Base-by-base conservation (phyloP, 768 basidiomycete genomes). In the Pleurotus ostreatus region DNA sequence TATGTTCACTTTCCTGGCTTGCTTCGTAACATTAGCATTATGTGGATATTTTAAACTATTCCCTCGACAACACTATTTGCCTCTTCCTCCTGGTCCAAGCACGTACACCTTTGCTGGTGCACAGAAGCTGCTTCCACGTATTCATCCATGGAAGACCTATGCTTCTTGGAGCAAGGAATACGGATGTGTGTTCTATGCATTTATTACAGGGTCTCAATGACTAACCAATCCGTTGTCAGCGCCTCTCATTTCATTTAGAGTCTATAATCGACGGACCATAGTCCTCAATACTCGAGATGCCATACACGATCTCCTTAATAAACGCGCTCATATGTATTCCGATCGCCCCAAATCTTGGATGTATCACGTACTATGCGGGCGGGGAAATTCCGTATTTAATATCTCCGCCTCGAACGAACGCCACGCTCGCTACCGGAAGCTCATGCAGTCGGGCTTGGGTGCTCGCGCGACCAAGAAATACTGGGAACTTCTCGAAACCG, bases 261-360 rank as follows among this genome's bases (percentile, higher is more conserved):
- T 75, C 22, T 71, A 78, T 58, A 81, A 78, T 57, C 69, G 66
- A n/a, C 68, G 67, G 18, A 68, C 78, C 22, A 62, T 85, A 47
- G 71, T 84, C 41, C 69, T 85, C 7, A 84, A 82, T 65, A 74
- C 73, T 46, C 68, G 70, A 46, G 60, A 63, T 22, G 66, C 78
- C 6, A 74, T 81, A 3, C 65, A 70, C 49, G 75, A 82, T 25
- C 71, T 86, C 4, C 72, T 86, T 6, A 78, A 79, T 52, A 71
- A 72, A 56, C 76, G 83, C 18, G 75, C 80, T 25, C 66, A 65
- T 44, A 76, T 78, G 34, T 85, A 85, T 59, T 84, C 82, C 4
- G 82, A 82, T 58, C 75, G 83, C 6, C 82, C 81, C 2, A 68
- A 68, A 51, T 69, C 68, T 5, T 72, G 71, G 68, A 77, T 80